Evolutionary conservation across 352 stramenopile species (phyloP), one percentile per base, ranked within the genome.

Genomic region (Phytophthora melonis): DNA sequence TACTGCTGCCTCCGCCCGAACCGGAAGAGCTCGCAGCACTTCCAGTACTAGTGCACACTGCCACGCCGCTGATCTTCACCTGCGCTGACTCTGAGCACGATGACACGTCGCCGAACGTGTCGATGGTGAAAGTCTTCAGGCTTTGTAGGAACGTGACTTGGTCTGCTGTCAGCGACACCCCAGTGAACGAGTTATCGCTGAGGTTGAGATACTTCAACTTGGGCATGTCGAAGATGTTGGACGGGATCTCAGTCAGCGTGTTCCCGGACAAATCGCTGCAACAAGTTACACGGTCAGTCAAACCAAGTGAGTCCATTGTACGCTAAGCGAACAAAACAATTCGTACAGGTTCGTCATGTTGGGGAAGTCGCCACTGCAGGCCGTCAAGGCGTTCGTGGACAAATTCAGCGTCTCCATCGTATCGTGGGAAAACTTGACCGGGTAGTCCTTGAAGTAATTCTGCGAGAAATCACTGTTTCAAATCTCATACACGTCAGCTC

Each of bases 361-460:
- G 1, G 80, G 74, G 47, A 89, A 89, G 45, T 73, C 30, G n/a
- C 76, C 82, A 27, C 83, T 78, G 43, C 87, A 92, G 5, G 61
- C 74, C 5, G 68, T 80, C 19, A 92, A 74, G 19, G 74, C 80
- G 62, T 92, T 92, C 16, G 54, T 83, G 30, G 82, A 90, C 58
- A 90, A 61, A 62, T 92, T 92, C 27, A 92, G 75, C 27, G 66
- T 71, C 34, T 75, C 41, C 63, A 91, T 76, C 34, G 69, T 74
- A 4, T 61, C n/a, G 25, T 86, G 54, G 14, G 74, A 77, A 61
- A 88, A 89, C 67, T 90, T 89, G 65, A 75, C 70, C 0, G 83
- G 81, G 58, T 80, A 90, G 16, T 78, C 66, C 50, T 72, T 82
- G 60, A 89, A 81, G 58, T 90, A 90, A 65, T 92, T 92, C 50